Evolutionary conservation across 352 stramenopile genomes (phyloP), one percentile per base, ranked within the genome.

Genomic region (Globisporangium camurandrum): DNA sequence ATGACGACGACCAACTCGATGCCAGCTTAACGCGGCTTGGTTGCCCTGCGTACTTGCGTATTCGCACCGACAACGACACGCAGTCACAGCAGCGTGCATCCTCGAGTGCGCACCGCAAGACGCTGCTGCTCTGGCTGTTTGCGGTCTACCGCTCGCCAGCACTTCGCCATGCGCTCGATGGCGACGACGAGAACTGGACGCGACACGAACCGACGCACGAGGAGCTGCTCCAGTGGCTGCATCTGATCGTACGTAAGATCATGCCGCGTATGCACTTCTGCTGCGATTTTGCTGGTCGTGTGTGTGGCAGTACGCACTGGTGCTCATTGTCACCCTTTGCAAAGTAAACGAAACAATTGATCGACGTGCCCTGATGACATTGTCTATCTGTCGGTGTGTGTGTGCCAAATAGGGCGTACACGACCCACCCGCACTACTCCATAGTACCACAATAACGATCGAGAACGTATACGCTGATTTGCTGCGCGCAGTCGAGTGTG

Each of bases 101-200:
- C 2, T 61, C 64, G 16, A 42, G 57, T 2, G 34, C 49, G 12
- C 64, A 66, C 22, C 58, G 67, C 1, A 56, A 51, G 7, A 69
- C 70, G 47, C 55, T 82, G 26, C 27, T 73, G 37, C 49, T 72
- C 23, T 83, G 71, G 71, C 49, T 79, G 2, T 63, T 70, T 28
- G 71, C 68, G 9, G 43, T 75, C 7, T 78, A 69, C 41, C 51
- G 42, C 39, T 44, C 54, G 19, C 64, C 71, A 12, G 51, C 51
- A 30, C 41, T 67, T 38, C 61, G 60, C 8, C 41, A 34, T 34
- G 30, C 30, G 8, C 14, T 12, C 30, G 48, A 46, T 3, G 53
- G 41, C n/a, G 52, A 64, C 28, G 58, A 62, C 30, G 62, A 75
- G 26, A 51, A 46, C 19, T 78, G 67, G 70, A 57, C 44, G 20